phyloP scores from a whole-genome alignment of 495 filamentous ascomycete genomes.

The Aspergillus conjunctus region DNA sequence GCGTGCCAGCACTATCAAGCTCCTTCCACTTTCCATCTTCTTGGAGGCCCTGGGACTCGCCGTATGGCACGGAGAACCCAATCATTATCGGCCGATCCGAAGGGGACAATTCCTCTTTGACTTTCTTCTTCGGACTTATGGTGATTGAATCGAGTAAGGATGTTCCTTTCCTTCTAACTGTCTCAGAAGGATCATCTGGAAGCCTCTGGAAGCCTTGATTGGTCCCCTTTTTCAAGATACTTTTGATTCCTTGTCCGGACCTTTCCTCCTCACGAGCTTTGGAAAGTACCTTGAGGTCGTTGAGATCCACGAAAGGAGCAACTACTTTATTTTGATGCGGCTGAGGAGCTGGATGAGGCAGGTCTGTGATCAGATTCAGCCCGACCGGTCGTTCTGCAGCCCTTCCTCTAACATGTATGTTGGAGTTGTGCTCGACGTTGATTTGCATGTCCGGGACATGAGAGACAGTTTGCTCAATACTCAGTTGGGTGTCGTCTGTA shows the following conservation, averaged over 20 bases:
- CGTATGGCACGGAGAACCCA: conserved; percentile 69
- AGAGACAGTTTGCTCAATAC: neutral
- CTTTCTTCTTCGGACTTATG: conserved; percentile 27
- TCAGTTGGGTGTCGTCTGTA: neutral
- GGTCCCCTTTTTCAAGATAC: conserved; percentile 29
- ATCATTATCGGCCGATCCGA: conserved; percentile 77
- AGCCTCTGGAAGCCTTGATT: conserved; percentile 25
- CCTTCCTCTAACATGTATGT: conserved; percentile 11
- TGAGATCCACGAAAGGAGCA: conserved; percentile 40
- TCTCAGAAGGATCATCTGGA: conserved; percentile 22
- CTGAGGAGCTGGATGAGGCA: conserved; percentile 31
- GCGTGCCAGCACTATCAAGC: conserved; percentile 33
- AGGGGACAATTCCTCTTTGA: conserved; percentile 67
- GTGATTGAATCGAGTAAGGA: conserved; percentile 23
- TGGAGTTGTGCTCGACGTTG: neutral
- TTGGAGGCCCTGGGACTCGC: conserved; percentile 50
- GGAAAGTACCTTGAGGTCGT: conserved; percentile 44
- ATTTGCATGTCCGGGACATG: neutral
- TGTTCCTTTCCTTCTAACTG: conserved; percentile 13
- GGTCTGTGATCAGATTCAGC: conserved; percentile 65
- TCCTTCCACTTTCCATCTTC: conserved; percentile 32
- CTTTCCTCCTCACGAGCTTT: conserved; percentile 42
- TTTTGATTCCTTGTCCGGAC: conserved; percentile 29
- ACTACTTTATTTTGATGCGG: conserved; percentile 19
- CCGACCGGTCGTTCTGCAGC: conserved; percentile 50